A percentile compares a stretch with the other conserved stretches of the same genome.
Evolutionary conservation across 176 grass and related monocot genomes (phyloP).

Genomic region (Puccinellia tenuiflora): DNA sequence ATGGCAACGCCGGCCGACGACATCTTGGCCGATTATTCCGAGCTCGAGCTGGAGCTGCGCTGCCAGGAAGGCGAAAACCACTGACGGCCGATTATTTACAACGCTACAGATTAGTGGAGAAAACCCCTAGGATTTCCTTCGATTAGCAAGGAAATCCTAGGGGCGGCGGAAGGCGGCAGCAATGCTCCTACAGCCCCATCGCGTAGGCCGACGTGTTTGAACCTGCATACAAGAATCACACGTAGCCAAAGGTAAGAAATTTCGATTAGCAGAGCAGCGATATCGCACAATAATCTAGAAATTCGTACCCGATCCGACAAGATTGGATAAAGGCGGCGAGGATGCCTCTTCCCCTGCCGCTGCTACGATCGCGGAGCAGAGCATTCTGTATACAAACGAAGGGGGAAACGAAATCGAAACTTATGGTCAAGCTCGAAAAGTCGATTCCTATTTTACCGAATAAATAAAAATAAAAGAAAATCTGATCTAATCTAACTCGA

Average conservation of each 20-base stretch:
- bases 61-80: neutral
- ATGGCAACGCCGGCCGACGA: constrained; percentile 22
- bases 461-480: neutral
- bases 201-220: neutral
- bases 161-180: neutral
- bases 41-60: no score
- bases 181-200: neutral
- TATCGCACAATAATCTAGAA: neutral
- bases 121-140: neutral
- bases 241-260: neutral
- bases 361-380: neutral
- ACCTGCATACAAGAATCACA: neutral
- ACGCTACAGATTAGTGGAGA: neutral
- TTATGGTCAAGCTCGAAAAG: neutral
- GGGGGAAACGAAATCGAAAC: neutral
- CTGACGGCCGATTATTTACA: neutral
- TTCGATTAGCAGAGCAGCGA: neutral
- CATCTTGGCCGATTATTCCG: constrained; percentile 3
- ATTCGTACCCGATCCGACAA: neutral
- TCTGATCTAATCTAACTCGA: neutral
- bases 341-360: neutral
- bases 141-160: neutral
- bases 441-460: neutral
- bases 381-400: neutral
- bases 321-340: neutral